phyloP scores from a whole-genome alignment of 495 filamentous ascomycete species.

The Aspergillus sclerotioniger region DNA sequence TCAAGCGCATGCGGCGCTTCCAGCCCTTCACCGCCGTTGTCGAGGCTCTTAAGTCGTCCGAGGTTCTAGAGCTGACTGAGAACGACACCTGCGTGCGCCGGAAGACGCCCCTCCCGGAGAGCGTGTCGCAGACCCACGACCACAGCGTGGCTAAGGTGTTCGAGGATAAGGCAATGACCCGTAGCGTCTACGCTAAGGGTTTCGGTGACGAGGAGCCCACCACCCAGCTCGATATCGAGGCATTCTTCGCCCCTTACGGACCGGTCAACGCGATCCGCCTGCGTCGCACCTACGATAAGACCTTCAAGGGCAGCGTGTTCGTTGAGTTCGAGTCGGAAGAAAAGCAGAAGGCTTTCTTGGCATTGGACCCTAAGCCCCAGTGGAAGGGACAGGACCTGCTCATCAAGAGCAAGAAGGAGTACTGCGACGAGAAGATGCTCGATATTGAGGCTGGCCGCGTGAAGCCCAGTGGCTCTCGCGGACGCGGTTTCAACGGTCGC shows the following conservation, averaged over 20 bases:
- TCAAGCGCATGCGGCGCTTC: constrained; percentile 94
- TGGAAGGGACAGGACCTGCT: constrained; percentile 71
- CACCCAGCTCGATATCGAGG: constrained; percentile 89
- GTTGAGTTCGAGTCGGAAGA: constrained; percentile 83
- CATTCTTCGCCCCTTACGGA: constrained; percentile 82
- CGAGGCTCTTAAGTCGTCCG: constrained; percentile 72
- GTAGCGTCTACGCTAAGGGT: constrained; percentile 79
- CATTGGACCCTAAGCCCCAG: constrained; percentile 73
- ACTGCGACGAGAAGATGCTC: constrained; percentile 71
- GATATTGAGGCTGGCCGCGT: constrained; percentile 74
- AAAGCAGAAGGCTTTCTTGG: constrained; percentile 72
- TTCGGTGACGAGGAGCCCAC: constrained; percentile 74
- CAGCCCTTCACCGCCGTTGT: constrained; percentile 78
- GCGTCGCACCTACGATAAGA: constrained; percentile 64
- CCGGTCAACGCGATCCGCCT: constrained; percentile 81
- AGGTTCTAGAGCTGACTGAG: constrained; percentile 64
- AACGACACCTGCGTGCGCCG: constrained; percentile 70
- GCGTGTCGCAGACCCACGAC: constrained; percentile 37
- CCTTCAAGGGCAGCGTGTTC: constrained; percentile 93
- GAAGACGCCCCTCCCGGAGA: constrained; percentile 60
- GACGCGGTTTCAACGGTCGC: constrained; percentile 25
- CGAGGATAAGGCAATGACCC: constrained; percentile 57
- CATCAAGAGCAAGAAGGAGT: constrained; percentile 85
- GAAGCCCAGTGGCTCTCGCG: constrained; percentile 46
- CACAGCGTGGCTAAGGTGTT: constrained; percentile 50